These are phyloP conservation scores for Apophysomyces ossiformis DNA, from an alignment of 371 early-diverging fungal genomes.

Conservation along the genomic window DNA sequence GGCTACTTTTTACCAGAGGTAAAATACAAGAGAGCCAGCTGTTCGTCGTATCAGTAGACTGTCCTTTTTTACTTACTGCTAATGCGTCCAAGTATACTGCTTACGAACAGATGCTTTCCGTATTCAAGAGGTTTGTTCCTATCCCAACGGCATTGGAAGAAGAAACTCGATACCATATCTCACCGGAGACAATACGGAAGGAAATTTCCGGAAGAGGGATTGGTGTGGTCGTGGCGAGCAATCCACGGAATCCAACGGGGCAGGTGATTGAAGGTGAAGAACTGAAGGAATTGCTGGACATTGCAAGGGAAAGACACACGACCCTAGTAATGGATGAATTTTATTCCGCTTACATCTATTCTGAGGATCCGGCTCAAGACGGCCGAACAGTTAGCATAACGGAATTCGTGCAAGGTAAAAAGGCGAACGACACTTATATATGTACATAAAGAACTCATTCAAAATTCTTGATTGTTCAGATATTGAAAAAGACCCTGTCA, in stretches of 20 bases:
- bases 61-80: too few relatives aligned
- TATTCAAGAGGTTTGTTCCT: slow-evolving; percentile 58
- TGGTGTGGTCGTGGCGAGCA: slow-evolving; percentile 52
- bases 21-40: neutral
- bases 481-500: slow-evolving; percentile 52
- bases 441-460: too few relatives aligned
- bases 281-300: slow-evolving; percentile 37
- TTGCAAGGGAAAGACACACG: slow-evolving; percentile 45
- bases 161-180: slow-evolving; percentile 44
- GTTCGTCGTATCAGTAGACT: too few relatives aligned
- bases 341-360: slow-evolving; percentile 57
- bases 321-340: slow-evolving; percentile 57
- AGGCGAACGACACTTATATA: neutral
- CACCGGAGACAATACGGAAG: slow-evolving; percentile 39
- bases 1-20: slow-evolving; percentile 59
- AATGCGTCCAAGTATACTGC: slow-evolving; percentile 37
- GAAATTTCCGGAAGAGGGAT: slow-evolving; percentile 52
- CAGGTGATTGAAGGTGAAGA: slow-evolving; percentile 52
- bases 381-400: slow-evolving; percentile 48
- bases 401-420: slow-evolving; percentile 38
- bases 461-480: slow-evolving; percentile 21
- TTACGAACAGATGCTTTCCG: slow-evolving; percentile 51
- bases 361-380: slow-evolving; percentile 27
- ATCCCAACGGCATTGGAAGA: slow-evolving; percentile 55
- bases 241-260: slow-evolving; percentile 62